phyloP scores from a whole-genome alignment of 345 rosid species.

The Pseudoturritis turrita region DNA sequence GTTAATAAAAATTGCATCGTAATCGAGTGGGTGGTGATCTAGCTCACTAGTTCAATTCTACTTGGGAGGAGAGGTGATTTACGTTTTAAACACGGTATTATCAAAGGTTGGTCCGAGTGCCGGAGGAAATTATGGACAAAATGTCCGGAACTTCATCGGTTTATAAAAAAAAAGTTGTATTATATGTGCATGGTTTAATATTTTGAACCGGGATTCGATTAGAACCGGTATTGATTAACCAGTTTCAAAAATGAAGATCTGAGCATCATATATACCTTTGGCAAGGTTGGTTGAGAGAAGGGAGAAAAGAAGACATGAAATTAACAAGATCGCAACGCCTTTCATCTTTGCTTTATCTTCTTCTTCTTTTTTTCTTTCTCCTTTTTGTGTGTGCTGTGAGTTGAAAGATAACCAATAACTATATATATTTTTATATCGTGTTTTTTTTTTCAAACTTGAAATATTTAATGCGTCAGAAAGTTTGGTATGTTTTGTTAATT shows the following conservation, averaged over 20 bases:
- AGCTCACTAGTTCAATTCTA: no score
- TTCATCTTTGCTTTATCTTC: neutral
- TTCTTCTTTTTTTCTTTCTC: neutral
- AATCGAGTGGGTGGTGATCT: no score
- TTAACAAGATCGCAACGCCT: neutral
- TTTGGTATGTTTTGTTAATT: neutral
- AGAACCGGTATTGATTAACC: neutral
- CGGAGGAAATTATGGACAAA: no score
- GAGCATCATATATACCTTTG: neutral
- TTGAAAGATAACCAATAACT: no score
- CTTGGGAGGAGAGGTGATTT: no score
- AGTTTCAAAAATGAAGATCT: neutral
- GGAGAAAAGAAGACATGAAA: constrained; percentile 4
- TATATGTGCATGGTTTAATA: neutral
- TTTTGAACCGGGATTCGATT: neutral
- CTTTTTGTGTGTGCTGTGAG: neutral
- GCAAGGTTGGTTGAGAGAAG: neutral
- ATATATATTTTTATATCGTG: no score
- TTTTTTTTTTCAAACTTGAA: no score
- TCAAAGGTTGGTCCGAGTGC: no score
- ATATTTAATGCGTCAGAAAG: neutral
- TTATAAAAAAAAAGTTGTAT: no score
- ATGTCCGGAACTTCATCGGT: no score
- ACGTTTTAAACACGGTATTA: no score
- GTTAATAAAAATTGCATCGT: neutral